These are phyloP conservation scores for Taiozyma sp. DNA, from an alignment of 1,139 yeast species.

Conservation along the genomic window DNA sequence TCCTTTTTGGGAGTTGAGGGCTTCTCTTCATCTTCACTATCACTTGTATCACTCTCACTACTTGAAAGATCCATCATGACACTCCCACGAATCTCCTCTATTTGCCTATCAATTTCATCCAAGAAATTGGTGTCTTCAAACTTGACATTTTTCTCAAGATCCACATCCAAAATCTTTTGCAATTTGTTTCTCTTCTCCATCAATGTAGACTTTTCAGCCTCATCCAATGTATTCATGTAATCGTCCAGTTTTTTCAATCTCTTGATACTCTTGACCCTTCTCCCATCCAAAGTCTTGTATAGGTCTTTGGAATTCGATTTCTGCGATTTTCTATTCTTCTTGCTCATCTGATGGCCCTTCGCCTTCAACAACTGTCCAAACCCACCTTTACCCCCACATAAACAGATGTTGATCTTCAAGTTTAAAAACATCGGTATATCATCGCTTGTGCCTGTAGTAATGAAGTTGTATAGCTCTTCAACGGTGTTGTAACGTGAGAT, in stretches of 20 bases:
- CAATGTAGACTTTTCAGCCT: constrained; percentile 16
- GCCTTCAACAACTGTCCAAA: constrained; percentile 41
- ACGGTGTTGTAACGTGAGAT: constrained; percentile 13
- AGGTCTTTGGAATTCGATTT: constrained; percentile 26
- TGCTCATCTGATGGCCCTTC: constrained; percentile 34
- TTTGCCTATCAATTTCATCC: constrained; percentile 31
- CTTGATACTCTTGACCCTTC: constrained; percentile 29
- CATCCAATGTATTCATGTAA: constrained; percentile 28
- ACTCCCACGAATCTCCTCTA: constrained; percentile 23
- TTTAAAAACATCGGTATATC: constrained; percentile 12
- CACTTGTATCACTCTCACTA: constrained; percentile 4
- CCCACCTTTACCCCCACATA: constrained; percentile 50
- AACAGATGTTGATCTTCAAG: constrained; percentile 24
- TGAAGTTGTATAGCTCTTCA: constrained; percentile 7
- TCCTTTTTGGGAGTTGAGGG: neutral
- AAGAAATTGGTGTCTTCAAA: constrained; percentile 32
- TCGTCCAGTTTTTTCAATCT: constrained; percentile 31
- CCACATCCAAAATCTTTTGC: constrained; percentile 26
- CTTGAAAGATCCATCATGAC: constrained; percentile 2
- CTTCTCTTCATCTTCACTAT: constrained; percentile 5
- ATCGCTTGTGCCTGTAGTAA: neutral
- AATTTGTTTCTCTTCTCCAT: constrained; percentile 31
- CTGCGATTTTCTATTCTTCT: constrained; percentile 22
- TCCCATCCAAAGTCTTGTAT: constrained; percentile 35
- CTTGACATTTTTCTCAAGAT: constrained; percentile 19